Conservation (phyloP, 768 basidiomycete species). For the Hypholoma sublateritium region DNA sequence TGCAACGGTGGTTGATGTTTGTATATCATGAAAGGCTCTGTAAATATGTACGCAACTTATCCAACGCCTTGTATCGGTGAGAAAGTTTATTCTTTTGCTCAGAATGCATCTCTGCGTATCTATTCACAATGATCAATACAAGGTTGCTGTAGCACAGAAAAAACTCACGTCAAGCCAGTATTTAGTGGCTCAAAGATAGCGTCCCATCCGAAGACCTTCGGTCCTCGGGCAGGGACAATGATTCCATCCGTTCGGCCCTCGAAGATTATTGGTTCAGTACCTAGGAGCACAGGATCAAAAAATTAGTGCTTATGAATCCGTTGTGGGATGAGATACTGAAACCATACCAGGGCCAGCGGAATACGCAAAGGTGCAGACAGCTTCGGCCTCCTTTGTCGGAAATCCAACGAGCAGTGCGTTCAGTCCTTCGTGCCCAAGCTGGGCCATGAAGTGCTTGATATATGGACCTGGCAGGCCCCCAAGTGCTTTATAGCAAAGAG, state of each 20-base stretch:
- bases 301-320: background rate
- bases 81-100: constrained; percentile 72
- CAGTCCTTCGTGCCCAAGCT: constrained; percentile 86
- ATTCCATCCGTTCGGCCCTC: constrained; percentile 87
- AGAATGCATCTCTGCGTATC: constrained; percentile 76
- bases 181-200: constrained; percentile 79
- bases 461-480: constrained; percentile 95
- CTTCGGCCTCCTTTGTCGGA: constrained; percentile 75
- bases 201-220: constrained; percentile 87
- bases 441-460: constrained; percentile 89
- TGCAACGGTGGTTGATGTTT: background rate
- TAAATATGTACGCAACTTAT: constrained; percentile 57
- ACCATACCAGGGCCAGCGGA: constrained; percentile 71
- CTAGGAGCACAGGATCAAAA: constrained; percentile 18
- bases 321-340: background rate
- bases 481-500: constrained; percentile 86
- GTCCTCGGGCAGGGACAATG: constrained; percentile 87
- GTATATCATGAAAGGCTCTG: constrained; percentile 26
- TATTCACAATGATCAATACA: constrained; percentile 22
- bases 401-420: constrained; percentile 83
- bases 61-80: constrained; percentile 73
- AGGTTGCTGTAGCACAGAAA: background rate
- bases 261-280: constrained; percentile 65
- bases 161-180: constrained; percentile 71
- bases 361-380: constrained; percentile 96